phyloP scores from a whole-genome alignment of 805 yeast species.

The Wickerhamiella hasegawae region DNA sequence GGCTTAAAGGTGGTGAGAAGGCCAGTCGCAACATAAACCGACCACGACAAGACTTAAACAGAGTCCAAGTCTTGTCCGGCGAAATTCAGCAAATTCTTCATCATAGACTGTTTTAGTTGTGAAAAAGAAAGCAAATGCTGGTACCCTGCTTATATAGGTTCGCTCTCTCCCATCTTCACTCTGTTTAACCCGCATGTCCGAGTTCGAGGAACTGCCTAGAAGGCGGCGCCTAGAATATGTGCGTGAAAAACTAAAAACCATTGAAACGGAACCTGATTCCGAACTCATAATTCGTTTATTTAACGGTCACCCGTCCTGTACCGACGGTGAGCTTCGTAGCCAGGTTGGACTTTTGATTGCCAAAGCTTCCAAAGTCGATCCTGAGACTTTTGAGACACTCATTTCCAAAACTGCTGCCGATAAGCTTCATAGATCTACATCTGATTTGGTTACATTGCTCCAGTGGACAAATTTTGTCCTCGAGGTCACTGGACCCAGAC shows the following conservation, averaged over 20 bases:
- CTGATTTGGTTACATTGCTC: conserved; percentile 4
- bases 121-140: conserved; percentile 24
- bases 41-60: conserved; percentile 2
- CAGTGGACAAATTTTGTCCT: conserved; percentile 3
- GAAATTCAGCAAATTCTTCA: conserved; percentile 21
- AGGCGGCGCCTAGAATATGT: no score
- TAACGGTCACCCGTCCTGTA: not conserved
- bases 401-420: not conserved
- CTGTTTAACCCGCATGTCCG: no score
- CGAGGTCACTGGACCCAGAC: not conserved
- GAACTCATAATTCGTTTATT: no score
- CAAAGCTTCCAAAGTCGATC: not conserved
- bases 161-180: no score
- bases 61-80: no score
- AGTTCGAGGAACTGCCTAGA: no score
- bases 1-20: conserved; percentile 12
- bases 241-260: no score
- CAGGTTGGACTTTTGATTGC: not conserved
- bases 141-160: not conserved
- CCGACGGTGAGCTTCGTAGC: not conserved
- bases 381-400: not conserved
- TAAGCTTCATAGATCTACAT: not conserved
- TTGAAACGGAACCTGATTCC: no score
- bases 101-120: conserved; percentile 49
- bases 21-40: conserved; percentile 17